phyloP scores from a whole-genome alignment of 495 filamentous ascomycete species.

The Penicillium canescens region DNA sequence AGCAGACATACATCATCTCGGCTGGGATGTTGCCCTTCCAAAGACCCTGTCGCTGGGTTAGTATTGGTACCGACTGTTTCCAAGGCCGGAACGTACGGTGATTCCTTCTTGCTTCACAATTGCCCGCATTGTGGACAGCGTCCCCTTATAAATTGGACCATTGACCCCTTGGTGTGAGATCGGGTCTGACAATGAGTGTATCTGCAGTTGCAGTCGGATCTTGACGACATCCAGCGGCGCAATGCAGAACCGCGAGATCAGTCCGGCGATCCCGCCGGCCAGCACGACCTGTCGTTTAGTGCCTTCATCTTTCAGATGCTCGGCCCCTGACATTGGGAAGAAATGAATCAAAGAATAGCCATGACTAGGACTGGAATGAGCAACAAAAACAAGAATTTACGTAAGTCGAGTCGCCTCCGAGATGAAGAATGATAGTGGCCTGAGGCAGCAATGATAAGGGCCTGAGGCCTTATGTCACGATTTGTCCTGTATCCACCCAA shows the following conservation, averaged over 20 bases:
- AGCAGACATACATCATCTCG: constrained; percentile 88
- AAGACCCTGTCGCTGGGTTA: constrained; percentile 54
- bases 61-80: not conserved
- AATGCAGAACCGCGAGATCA: constrained; percentile 91
- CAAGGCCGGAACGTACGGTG: constrained; percentile 43
- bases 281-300: constrained; percentile 76
- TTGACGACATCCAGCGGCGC: constrained; percentile 95
- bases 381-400: not conserved
- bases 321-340: constrained; percentile 72
- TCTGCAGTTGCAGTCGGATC: constrained; percentile 91
- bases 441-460: not conserved
- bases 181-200: constrained; percentile 74
- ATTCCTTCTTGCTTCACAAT: constrained; percentile 81
- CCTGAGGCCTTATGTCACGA: not conserved
- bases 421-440: not conserved
- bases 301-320: constrained; percentile 92
- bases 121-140: constrained; percentile 69
- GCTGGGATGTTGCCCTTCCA: constrained; percentile 99
- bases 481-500: too few relatives aligned
- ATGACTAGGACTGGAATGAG: not conserved
- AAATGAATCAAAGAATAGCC: not conserved
- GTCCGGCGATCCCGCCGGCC: constrained; percentile 84
- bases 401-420: too few relatives aligned
- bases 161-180: constrained; percentile 48
- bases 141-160: constrained; percentile 77